These are phyloP conservation scores for Lodderomyces theae DNA, from an alignment of 1,139 yeast species.

Conservation along the genomic window DNA sequence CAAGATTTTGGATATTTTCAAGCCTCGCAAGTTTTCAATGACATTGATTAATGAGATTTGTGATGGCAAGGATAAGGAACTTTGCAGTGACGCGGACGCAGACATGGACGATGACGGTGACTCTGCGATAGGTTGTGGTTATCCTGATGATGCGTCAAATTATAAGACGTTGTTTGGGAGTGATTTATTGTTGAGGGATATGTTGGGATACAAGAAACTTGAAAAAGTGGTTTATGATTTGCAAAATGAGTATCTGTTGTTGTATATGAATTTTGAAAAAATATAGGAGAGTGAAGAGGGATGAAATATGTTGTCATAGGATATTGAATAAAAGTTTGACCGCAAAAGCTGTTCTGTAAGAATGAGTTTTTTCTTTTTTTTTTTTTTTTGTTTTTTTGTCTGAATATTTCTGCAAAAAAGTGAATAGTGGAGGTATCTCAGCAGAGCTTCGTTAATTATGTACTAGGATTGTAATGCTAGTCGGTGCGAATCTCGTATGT, in stretches of 20 bases:
- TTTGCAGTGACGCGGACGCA: too few species aligned
- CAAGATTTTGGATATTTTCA: slow-evolving; percentile 62
- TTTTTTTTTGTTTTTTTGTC: too few species aligned
- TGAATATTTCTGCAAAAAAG: background rate
- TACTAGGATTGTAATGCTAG: too few species aligned
- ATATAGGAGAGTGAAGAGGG: background rate
- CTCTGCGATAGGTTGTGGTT: too few species aligned
- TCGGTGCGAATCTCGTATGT: too few species aligned
- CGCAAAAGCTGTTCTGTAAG: too few species aligned
- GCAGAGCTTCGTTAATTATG: too few species aligned
- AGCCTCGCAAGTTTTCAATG: slow-evolving; percentile 75
- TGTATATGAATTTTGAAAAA: slow-evolving; percentile 47
- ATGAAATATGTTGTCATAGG: too few species aligned
- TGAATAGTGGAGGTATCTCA: too few species aligned
- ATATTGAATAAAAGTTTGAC: too few species aligned
- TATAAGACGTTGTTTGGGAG: slow-evolving; percentile 33
- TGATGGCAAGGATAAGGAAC: slow-evolving; percentile 3
- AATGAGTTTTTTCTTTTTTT: too few species aligned
- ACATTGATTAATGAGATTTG: slow-evolving; percentile 50
- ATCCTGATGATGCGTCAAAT: slow-evolving; percentile 15
- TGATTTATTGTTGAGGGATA: slow-evolving; percentile 30
- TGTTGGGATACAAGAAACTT: slow-evolving; percentile 59
- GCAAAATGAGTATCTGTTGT: slow-evolving; percentile 43
- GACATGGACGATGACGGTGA: too few species aligned
- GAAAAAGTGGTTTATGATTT: slow-evolving; percentile 75